Percentiles rank a stretch among this genome's conserved stretches.
Conservation (phyloP, 2,329 filamentous ascomycete species). For the Cladosporium sp. region DNA sequence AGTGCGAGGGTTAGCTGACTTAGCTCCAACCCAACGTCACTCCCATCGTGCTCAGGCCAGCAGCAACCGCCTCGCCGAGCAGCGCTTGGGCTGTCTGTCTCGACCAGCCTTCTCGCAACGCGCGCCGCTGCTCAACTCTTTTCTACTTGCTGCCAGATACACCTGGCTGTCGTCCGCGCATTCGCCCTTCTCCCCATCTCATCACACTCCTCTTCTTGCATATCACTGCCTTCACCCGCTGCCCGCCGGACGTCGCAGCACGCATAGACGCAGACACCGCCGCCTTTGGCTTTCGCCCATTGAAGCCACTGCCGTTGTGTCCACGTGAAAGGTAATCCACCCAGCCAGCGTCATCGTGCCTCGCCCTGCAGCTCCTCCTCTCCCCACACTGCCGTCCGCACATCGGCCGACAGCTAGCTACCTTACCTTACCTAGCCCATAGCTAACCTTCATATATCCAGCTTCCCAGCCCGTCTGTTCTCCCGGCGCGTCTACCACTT, state of each 20-base stretch:
- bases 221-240: not conserved
- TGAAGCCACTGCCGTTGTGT: not conserved
- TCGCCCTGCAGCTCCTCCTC: slow-evolving; percentile 1
- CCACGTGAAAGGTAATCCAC: slow-evolving; percentile 10
- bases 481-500: not conserved
- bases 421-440: too few species aligned
- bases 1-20: not conserved
- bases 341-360: not conserved
- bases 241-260: not conserved
- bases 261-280: not conserved
- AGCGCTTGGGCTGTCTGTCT: slow-evolving; percentile 1
- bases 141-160: not conserved
- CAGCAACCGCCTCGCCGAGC: not conserved
- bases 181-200: not conserved
- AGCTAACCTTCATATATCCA: slow-evolving; percentile 5
- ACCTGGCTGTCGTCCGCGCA: not conserved
- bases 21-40: not conserved
- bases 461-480: not conserved
- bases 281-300: not conserved
- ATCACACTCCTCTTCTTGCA: not conserved
- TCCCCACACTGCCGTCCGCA: slow-evolving; percentile 2
- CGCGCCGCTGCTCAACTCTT: not conserved
- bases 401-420: not conserved
- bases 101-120: not conserved
- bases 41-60: not conserved